phyloP scores from a whole-genome alignment of 768 basidiomycete species.

The Boletus coccyginus region DNA sequence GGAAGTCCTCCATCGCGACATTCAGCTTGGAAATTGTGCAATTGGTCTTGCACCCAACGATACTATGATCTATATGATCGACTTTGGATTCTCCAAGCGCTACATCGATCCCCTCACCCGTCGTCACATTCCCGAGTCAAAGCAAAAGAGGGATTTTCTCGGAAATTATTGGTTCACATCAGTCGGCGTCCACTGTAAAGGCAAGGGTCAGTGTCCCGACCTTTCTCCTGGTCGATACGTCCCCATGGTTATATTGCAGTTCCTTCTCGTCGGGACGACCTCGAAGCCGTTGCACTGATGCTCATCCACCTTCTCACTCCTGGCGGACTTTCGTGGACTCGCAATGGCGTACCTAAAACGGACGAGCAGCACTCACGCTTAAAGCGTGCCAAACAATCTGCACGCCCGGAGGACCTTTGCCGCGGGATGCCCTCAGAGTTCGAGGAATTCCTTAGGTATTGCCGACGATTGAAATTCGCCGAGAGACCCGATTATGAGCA shows the following conservation, averaged over 20 bases:
- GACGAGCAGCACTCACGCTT: conserved; percentile 59
- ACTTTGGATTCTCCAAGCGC: conserved; percentile 80
- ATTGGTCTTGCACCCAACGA: conserved; percentile 60
- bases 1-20: conserved; percentile 74
- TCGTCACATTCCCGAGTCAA: conserved; percentile 72
- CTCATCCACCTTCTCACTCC: conserved; percentile 78
- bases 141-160: conserved; percentile 67
- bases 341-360: conserved; percentile 76
- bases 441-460: conserved; percentile 75
- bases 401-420: conserved; percentile 65
- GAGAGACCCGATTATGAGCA: conserved; percentile 63
- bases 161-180: conserved; percentile 87
- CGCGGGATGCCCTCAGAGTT: conserved; percentile 67
- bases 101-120: conserved; percentile 65
- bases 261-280: conserved; percentile 74
- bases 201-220: conserved; percentile 50
- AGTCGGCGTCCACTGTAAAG: conserved; percentile 73
- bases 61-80: conserved; percentile 73
- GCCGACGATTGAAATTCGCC: conserved; percentile 63
- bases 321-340: conserved; percentile 72
- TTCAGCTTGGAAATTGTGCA: conserved; percentile 76
- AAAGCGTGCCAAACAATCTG: conserved; percentile 60
- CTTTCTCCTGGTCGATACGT: conserved; percentile 14
- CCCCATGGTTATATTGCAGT: conserved; percentile 41
- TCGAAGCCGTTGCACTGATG: conserved; percentile 77